A percentile compares a stretch with the other conserved stretches of the same genome.
Conservation (phyloP, 768 basidiomycete genomes). For the Termitomyces sp. region DNA sequence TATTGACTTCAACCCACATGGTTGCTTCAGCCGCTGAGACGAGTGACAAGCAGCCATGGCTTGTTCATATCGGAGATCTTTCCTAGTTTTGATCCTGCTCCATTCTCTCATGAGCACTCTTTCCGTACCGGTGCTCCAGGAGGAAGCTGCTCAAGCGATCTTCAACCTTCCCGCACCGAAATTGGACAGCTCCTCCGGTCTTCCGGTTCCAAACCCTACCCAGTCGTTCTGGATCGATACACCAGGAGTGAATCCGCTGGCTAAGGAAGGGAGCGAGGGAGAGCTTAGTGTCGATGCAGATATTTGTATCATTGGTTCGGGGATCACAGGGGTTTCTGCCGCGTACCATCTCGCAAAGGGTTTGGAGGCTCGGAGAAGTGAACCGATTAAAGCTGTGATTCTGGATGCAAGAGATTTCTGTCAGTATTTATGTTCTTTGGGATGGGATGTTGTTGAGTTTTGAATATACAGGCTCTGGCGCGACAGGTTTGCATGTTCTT, state of each 20-base stretch:
- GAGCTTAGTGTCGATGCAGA: constrained; percentile 59
- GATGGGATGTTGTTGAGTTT: not conserved
- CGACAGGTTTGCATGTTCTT: constrained; percentile 50
- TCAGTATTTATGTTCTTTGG: constrained; percentile 22
- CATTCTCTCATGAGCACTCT: constrained; percentile 1
- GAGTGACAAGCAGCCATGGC: constrained; percentile 1
- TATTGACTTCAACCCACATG: not conserved
- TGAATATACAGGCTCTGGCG: constrained; percentile 57
- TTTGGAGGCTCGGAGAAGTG: constrained; percentile 15
- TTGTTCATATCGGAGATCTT: not conserved
- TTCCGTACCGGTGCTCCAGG: constrained; percentile 1
- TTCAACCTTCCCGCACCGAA: constrained; percentile 3
- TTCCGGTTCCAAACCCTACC: constrained; percentile 63
- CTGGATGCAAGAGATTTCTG: constrained; percentile 88
- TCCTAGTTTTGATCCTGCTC: not conserved
- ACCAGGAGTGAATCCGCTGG: constrained; percentile 63
- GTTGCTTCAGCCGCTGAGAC: not conserved
- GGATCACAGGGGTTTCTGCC: no score
- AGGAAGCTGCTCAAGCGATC: constrained; percentile 2
- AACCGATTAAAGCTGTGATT: constrained; percentile 34
- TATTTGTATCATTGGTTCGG: no score
- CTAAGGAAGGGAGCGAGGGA: constrained; percentile 62
- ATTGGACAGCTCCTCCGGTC: constrained; percentile 5
- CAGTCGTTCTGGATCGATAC: constrained; percentile 71
- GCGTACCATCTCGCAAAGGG: constrained; percentile 66